Evolutionary conservation across 176 grass and related monocot genomes (phyloP).

Genomic region (Rhynchospora breviuscula): DNA sequence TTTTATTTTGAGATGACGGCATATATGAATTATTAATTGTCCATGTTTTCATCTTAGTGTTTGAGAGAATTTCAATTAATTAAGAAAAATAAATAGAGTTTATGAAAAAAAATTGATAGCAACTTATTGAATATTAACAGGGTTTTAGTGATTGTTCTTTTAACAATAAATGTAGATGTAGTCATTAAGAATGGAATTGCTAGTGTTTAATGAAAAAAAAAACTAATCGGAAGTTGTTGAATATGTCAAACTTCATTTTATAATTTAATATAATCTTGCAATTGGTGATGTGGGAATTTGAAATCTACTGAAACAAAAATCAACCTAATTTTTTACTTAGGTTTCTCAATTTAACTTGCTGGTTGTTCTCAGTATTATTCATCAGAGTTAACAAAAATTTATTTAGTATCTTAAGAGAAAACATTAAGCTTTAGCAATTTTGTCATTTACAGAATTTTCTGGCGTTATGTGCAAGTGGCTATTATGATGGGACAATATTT

Average conservation of each 20-base stretch:
- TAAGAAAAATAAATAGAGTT: background rate
- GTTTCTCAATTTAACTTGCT: background rate
- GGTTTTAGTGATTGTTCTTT: background rate
- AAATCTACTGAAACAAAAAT: background rate
- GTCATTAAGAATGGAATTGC: background rate
- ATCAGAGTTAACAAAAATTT: background rate
- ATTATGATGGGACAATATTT: constrained; percentile 93
- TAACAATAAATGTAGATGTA: background rate
- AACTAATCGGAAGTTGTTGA: background rate
- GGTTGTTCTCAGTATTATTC: background rate
- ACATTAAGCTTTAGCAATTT: background rate
- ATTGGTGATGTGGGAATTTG: background rate
- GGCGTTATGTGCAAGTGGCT: constrained; percentile 80
- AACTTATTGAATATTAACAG: too few species aligned
- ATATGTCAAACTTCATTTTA: background rate
- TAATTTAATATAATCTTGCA: background rate
- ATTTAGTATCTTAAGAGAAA: background rate
- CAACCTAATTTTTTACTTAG: background rate
- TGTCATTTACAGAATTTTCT: constrained; percentile 73
- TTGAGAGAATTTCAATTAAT: background rate
- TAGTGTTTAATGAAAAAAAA: background rate
- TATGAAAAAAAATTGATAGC: too few species aligned
- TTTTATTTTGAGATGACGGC: background rate
- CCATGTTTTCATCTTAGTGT: background rate
- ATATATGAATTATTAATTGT: background rate